Percentiles rank a stretch among this genome's conserved stretches.
Evolutionary conservation across 441 rosid species (phyloP).

Genomic region (Capsella rubella): DNA sequence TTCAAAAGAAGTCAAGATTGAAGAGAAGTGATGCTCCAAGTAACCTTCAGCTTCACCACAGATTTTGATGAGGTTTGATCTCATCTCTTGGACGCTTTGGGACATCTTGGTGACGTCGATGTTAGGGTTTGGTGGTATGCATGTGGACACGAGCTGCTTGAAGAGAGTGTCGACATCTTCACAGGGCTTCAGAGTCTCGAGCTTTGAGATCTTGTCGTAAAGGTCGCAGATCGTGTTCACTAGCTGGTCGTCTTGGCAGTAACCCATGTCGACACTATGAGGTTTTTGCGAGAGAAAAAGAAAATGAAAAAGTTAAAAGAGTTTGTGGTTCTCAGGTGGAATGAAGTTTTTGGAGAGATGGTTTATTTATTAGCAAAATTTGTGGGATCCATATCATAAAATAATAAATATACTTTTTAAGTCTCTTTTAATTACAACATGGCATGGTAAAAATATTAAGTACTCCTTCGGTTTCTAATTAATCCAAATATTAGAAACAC

Average conservation of each 20-base stretch:
- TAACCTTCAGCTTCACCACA: slow-evolving; percentile 82
- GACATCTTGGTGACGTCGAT: slow-evolving; percentile 70
- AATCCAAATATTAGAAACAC: too few relatives aligned
- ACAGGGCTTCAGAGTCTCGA: slow-evolving; percentile 70
- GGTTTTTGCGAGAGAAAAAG: slow-evolving; percentile 25
- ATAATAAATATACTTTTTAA: not conserved
- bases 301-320: not conserved
- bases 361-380: slow-evolving; percentile 50
- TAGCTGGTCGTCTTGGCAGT: slow-evolving; percentile 61
- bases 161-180: slow-evolving; percentile 82
- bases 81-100: slow-evolving; percentile 58
- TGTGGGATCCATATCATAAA: slow-evolving; percentile 17
- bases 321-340: slow-evolving; percentile 31
- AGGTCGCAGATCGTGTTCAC: slow-evolving; percentile 60
- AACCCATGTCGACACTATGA: slow-evolving; percentile 87
- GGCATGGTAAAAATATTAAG: not conserved
- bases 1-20: slow-evolving; percentile 61
- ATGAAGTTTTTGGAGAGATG: slow-evolving; percentile 44
- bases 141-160: slow-evolving; percentile 77
- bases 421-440: not conserved
- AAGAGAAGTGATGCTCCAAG: slow-evolving; percentile 72
- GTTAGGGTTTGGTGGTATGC: slow-evolving; percentile 72
- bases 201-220: slow-evolving; percentile 71
- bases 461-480: not conserved
- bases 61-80: slow-evolving; percentile 72